These are phyloP conservation scores for Penicillium sp. DNA, from an alignment of 2,329 filamentous ascomycete species.

Conservation along the genomic window DNA sequence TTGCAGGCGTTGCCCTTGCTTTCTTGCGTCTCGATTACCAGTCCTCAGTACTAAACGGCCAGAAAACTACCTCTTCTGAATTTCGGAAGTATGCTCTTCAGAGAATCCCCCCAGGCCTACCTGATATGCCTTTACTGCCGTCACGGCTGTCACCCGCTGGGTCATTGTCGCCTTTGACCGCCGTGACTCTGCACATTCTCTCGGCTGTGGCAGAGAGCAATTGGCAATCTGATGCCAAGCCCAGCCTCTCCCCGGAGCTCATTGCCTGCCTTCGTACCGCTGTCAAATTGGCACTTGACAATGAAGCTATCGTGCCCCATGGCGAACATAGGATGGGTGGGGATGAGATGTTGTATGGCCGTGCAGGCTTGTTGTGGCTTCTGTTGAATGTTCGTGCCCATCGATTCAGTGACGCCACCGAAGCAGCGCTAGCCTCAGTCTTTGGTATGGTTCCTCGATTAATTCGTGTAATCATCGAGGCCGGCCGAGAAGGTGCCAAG, in stretches of 20 bases:
- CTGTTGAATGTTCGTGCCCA: conserved; percentile 41
- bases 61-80: conserved; percentile 22
- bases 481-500: conserved; percentile 38
- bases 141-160: conserved; percentile 41
- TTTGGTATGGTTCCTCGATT: conserved; percentile 37
- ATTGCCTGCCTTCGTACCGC: conserved; percentile 35
- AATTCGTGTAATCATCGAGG: conserved; percentile 38
- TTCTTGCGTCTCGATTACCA: conserved; percentile 46
- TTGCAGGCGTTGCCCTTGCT: conserved; percentile 41
- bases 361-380: conserved; percentile 43
- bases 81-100: conserved; percentile 35
- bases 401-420: conserved; percentile 27
- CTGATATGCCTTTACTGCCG: conserved; percentile 31
- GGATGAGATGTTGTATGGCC: conserved; percentile 46
- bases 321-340: conserved; percentile 36
- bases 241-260: conserved; percentile 33
- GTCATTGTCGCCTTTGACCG: conserved; percentile 36
- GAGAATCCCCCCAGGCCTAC: conserved; percentile 31
- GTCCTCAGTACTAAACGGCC: conserved; percentile 29
- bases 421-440: conserved; percentile 27
- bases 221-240: conserved; percentile 10
- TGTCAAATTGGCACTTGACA: conserved; percentile 34
- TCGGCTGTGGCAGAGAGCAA: conserved; percentile 20
- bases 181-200: conserved; percentile 35
- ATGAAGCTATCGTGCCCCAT: conserved; percentile 33